phyloP scores from a whole-genome alignment of 202 grass and related monocot genomes.

The Carex arenaria region DNA sequence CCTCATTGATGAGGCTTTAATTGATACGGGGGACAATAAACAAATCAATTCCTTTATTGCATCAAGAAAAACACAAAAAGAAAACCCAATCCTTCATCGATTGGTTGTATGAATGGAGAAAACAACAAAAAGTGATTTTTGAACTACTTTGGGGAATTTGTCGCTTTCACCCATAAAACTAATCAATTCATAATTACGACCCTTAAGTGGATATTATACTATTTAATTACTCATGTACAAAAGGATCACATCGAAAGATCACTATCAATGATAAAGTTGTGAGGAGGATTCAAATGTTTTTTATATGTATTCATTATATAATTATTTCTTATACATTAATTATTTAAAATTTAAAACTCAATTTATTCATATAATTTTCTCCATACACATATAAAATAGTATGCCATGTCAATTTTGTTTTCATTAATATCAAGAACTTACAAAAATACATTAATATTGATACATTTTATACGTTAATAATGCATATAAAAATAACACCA shows the following conservation, averaged over 20 bases:
- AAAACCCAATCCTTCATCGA: background rate
- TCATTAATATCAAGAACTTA: too few species aligned
- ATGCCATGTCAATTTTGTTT: too few species aligned
- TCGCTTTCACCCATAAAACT: background rate
- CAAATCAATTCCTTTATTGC: background rate
- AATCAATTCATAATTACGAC: background rate
- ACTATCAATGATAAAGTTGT: background rate
- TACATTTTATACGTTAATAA: too few species aligned
- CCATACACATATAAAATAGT: too few species aligned
- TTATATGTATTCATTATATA: too few species aligned
- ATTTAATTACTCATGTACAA: background rate
- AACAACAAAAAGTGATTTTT: background rate
- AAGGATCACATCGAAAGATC: background rate
- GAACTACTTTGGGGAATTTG: background rate
- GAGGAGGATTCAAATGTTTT: too few species aligned
- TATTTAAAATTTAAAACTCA: too few species aligned
- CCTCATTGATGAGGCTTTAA: background rate
- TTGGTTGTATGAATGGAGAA: background rate
- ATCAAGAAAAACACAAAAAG: background rate
- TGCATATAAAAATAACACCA: too few species aligned
- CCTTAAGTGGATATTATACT: background rate
- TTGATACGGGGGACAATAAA: background rate
- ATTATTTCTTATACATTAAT: too few species aligned
- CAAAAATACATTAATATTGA: too few species aligned
- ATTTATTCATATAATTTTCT: too few species aligned